These are phyloP conservation scores for Podospora pseudocomata DNA, from an alignment of 495 filamentous ascomycete genomes.

Conservation along the genomic window DNA sequence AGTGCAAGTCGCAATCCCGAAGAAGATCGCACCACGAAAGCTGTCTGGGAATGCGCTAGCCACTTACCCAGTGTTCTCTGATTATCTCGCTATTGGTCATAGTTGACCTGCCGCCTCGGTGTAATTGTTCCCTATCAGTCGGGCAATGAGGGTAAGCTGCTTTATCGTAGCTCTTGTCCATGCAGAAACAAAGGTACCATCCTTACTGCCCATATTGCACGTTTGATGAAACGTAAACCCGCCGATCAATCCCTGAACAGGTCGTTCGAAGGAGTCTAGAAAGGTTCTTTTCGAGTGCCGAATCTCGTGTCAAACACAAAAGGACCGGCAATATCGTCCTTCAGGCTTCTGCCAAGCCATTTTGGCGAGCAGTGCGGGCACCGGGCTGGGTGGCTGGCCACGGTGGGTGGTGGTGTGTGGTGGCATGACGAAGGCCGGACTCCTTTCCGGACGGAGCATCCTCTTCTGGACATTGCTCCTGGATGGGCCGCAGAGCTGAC, in stretches of 20 bases:
- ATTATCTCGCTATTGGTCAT: background rate
- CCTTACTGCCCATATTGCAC: background rate
- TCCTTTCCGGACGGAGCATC: background rate
- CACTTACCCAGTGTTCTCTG: background rate
- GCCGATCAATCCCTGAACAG: background rate
- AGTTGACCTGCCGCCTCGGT: background rate
- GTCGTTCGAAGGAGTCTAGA: background rate
- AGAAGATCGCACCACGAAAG: background rate
- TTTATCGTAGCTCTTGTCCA: background rate
- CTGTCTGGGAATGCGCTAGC: too few relatives aligned
- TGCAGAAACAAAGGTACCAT: background rate
- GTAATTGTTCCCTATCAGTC: background rate
- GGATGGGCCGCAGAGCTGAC: background rate
- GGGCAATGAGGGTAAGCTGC: background rate
- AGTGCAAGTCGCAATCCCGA: background rate
- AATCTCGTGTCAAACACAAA: background rate
- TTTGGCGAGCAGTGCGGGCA: background rate
- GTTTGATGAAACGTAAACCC: background rate
- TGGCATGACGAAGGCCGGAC: background rate
- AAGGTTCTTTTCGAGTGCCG: background rate
- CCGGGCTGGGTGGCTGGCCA: background rate
- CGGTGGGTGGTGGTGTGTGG: background rate
- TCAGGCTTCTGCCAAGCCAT: background rate
- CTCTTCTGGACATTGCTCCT: background rate
- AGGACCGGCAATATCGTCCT: background rate